Evolutionary conservation across 148 eudicot genomes (phyloP), one percentile per base, ranked within the genome.

Genomic region (Rheum nobile): DNA sequence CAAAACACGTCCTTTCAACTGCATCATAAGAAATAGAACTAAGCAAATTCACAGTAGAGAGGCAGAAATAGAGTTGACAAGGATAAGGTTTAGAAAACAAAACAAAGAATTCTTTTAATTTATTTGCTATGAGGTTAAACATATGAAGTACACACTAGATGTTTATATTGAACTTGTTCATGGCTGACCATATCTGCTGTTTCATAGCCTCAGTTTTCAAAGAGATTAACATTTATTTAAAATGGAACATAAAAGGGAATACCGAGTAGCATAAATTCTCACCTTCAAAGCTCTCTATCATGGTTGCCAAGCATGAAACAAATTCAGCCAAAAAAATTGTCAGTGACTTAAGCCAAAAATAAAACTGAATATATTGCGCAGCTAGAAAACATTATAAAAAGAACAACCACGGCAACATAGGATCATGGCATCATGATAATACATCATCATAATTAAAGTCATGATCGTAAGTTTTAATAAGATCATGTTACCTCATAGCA

Each of bases 231-330:
- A 26, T 61, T 29, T 37, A 31, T 16, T 4, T 65, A 11, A 65
- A 65, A 17, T 65, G 39, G 22, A 32, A 65, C 9, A 65, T 11
- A 29, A 32, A 65, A 6, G 21, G 69, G 9, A 65, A 65, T 65
- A 8, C 70, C 6, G 21, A 31, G 14, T 14, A 32, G 38, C 47
- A n/a, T 7, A 70, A 59, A 35, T 48, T 28, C 84, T 74, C 81
- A 94, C 98, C 99, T 91, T 91, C 78, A 95, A 55, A 69, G 99
- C 88, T 72, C 96, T 93, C 99, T 95, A 76, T 72, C 79, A 81
- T 71, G 73, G 76, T 65, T 65, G 41, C 2, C 21, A 34, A 65
- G 70, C 41, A 32, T 32, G 22, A 32, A 65, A 65, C 39, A 34
- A 65, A 34, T 10, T 59, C 12, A 32, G 26, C 11, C 17, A 9